Conservation (phyloP, 179 eudicot genomes). For the Spergularia azorica region DNA sequence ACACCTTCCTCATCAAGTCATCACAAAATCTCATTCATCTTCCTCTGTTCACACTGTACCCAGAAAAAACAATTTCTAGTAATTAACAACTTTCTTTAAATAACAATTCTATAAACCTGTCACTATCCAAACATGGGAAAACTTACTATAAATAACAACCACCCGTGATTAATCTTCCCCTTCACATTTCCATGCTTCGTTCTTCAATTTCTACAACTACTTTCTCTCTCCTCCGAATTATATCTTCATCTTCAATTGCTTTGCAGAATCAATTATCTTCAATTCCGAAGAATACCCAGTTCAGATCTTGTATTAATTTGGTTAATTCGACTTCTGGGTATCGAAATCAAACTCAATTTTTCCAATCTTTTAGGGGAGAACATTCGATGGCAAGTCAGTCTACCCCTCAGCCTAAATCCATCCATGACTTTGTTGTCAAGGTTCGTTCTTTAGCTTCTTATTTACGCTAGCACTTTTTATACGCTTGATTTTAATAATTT, state of each 20-base stretch:
- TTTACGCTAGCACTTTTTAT: background rate
- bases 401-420: constrained; percentile 45
- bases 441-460: constrained; percentile 28
- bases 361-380: constrained; percentile 27
- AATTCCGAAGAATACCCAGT: constrained; percentile 26
- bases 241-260: constrained; percentile 19
- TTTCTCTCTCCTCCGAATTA: constrained; percentile 15
- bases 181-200: constrained; percentile 19
- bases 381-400: constrained; percentile 60
- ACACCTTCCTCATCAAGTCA: background rate
- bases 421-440: constrained; percentile 82
- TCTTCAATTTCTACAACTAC: background rate
- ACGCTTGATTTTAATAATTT: background rate
- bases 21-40: too few species aligned
- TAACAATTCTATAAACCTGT: too few species aligned
- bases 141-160: constrained; percentile 15
- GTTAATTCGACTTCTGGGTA: constrained; percentile 23
- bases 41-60: background rate
- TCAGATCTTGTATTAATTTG: constrained; percentile 22
- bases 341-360: constrained; percentile 6
- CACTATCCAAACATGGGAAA: background rate
- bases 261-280: constrained; percentile 10
- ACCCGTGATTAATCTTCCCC: background rate
- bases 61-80: background rate
- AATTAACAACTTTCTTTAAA: too few species aligned